phyloP scores from a whole-genome alignment of 164 flowering plant species.

The Paratinospora sagittata region DNA sequence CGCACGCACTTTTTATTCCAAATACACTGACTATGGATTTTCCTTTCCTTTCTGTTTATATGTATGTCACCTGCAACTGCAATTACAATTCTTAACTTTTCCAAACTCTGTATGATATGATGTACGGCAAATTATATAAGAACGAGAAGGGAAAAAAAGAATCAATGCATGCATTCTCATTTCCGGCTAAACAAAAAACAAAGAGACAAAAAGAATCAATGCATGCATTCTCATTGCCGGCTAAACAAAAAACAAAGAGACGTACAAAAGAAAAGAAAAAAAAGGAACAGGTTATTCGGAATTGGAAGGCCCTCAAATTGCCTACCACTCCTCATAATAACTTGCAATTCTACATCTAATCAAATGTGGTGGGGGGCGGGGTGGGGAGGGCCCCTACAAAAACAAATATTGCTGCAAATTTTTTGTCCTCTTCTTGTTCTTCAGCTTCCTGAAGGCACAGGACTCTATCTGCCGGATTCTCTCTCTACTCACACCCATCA shows the following conservation, averaged over 20 bases:
- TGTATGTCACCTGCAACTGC: too few relatives aligned
- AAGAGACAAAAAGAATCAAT: too few relatives aligned
- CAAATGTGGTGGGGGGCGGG: too few relatives aligned
- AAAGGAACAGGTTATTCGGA: background rate
- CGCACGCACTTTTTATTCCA: background rate
- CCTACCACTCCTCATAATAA: conserved; percentile 5
- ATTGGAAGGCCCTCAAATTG: background rate
- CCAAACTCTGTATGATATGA: background rate
- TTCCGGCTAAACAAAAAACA: background rate
- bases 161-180: background rate
- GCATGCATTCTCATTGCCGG: too few relatives aligned
- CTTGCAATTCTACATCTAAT: background rate
- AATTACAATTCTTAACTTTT: background rate
- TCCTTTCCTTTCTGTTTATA: too few relatives aligned
- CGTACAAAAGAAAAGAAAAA: background rate
- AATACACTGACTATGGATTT: conserved; percentile 11
- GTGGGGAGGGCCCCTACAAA: conserved; percentile 17
- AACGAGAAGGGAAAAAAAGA: background rate
- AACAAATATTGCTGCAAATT: conserved; percentile 63
- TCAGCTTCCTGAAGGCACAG: conserved; percentile 70
- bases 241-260: background rate
- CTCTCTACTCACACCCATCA: conserved; percentile 91
- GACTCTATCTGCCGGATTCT: conserved; percentile 90
- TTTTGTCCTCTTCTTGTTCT: conserved; percentile 69
- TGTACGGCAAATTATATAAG: background rate